Conservation (phyloP, 257 asterid genomes). For the Buddleja alternifolia region DNA sequence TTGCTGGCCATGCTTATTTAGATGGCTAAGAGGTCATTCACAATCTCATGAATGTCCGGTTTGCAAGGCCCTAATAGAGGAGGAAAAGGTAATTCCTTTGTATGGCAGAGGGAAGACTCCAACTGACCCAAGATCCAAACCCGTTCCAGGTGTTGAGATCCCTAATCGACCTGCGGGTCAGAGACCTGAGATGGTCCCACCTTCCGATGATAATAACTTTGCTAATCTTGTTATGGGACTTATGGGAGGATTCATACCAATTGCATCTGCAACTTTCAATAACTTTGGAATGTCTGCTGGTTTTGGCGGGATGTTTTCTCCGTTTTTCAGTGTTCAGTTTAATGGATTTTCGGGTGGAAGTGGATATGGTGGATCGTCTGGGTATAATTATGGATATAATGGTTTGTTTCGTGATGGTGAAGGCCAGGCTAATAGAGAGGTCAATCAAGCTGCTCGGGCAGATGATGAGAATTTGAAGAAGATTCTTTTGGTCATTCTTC, state of each 20-base stretch:
- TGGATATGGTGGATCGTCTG: slow-evolving; percentile 36
- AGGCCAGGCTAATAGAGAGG: slow-evolving; percentile 24
- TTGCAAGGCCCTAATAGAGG: slow-evolving; percentile 64
- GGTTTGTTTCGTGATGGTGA: slow-evolving; percentile 33
- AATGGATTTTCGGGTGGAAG: slow-evolving; percentile 38
- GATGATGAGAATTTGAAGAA: slow-evolving; percentile 61
- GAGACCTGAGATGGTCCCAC: slow-evolving; percentile 54
- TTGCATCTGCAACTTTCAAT: slow-evolving; percentile 54
- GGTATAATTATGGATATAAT: slow-evolving; percentile 41
- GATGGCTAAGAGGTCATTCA: slow-evolving; percentile 55
- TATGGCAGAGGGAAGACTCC: slow-evolving; percentile 72
- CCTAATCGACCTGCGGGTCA: slow-evolving; percentile 74
- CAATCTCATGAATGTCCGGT: slow-evolving; percentile 57
- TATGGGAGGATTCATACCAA: slow-evolving; percentile 66
- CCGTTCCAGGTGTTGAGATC: slow-evolving; percentile 67
- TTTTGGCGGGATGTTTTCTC: slow-evolving; percentile 58
- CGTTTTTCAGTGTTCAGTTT: slow-evolving; percentile 55
- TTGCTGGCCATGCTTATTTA: slow-evolving; percentile 65
- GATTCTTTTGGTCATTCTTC: slow-evolving; percentile 41
- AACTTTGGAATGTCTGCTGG: slow-evolving; percentile 62
- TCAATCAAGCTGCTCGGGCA: slow-evolving; percentile 34
- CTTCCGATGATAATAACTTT: slow-evolving; percentile 37
- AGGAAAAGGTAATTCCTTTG: slow-evolving; percentile 67
- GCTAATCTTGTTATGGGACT: slow-evolving; percentile 42
- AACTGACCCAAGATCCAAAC: slow-evolving; percentile 65